Evolutionary conservation across 169 alveolate genomes (phyloP).

Genomic region (Plasmodium gallinaceum): DNA sequence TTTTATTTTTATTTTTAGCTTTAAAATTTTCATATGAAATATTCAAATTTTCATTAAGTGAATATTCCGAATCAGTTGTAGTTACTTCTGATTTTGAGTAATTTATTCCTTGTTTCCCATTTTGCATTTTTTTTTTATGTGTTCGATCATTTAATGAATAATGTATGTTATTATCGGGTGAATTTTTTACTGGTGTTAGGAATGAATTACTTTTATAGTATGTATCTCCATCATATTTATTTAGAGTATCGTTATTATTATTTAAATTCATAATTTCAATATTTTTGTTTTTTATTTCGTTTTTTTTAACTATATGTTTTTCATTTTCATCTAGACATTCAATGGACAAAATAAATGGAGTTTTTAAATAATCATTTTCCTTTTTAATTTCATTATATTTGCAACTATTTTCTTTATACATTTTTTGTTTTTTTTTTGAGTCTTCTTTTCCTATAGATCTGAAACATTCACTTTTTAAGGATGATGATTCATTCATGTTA

Average conservation of each 20-base stretch:
- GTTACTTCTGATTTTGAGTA: constrained; percentile 47
- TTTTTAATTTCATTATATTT: background rate
- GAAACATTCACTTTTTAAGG: constrained; percentile 11
- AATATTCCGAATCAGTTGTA: constrained; percentile 74
- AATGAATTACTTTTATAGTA: background rate
- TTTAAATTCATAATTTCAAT: constrained; percentile 3
- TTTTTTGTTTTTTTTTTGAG: constrained; percentile 8
- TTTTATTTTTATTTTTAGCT: constrained; percentile 40
- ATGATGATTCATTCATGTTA: constrained; percentile 5
- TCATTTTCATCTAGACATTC: constrained; percentile 17
- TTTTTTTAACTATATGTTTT: background rate
- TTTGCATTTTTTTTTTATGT: background rate
- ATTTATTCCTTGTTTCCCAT: background rate
- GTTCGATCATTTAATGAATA: constrained; percentile 34
- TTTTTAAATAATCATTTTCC: constrained; percentile 25
- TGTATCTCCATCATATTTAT: constrained; percentile 3
- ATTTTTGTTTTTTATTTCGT: constrained; percentile 13
- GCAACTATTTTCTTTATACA: background rate
- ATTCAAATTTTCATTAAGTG: constrained; percentile 39
- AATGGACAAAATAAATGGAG: constrained; percentile 17
- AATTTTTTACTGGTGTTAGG: constrained; percentile 7
- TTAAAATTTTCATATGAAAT: constrained; percentile 48
- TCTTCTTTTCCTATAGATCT: constrained; percentile 1
- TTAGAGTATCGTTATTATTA: background rate
- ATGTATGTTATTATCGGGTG: constrained; percentile 21